Evolutionary conservation across 1,139 yeast genomes (phyloP).

Genomic region (Lodderomyces orthopsilosis): DNA sequence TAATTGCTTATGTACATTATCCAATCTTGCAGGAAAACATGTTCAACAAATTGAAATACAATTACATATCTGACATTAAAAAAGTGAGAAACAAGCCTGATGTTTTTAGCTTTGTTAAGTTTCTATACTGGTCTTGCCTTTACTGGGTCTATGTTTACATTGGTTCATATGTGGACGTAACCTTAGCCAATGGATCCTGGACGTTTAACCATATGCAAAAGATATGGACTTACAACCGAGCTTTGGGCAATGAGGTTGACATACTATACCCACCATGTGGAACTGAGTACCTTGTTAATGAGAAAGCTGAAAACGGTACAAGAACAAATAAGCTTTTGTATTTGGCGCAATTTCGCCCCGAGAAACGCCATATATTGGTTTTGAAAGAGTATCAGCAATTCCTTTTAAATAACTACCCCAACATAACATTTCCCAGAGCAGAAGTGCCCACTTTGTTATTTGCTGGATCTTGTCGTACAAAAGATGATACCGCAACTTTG

Average conservation of each 20-base stretch:
- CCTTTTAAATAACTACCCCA: slow-evolving; percentile 19
- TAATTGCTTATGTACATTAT: slow-evolving; percentile 86
- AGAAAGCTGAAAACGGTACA: slow-evolving; percentile 10
- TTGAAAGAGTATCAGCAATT: slow-evolving; percentile 61
- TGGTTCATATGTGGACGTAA: slow-evolving; percentile 65
- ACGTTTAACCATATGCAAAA: slow-evolving; percentile 67
- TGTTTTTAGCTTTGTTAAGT: slow-evolving; percentile 41
- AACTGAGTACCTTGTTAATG: slow-evolving; percentile 41
- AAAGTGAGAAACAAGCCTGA: slow-evolving; percentile 18
- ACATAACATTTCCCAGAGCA: slow-evolving; percentile 12
- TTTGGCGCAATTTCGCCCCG: slow-evolving; percentile 93
- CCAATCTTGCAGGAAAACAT: slow-evolving; percentile 89
- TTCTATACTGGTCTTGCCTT: slow-evolving; percentile 67
- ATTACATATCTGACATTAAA: slow-evolving; percentile 18
- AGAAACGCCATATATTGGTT: slow-evolving; percentile 80
- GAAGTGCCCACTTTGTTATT: slow-evolving; percentile 57
- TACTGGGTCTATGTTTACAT: slow-evolving; percentile 61
- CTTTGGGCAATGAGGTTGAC: slow-evolving; percentile 25
- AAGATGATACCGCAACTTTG: slow-evolving; percentile 63
- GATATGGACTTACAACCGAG: slow-evolving; percentile 52
- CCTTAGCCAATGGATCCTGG: slow-evolving; percentile 89
- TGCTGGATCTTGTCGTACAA: slow-evolving; percentile 81
- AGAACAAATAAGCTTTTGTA: slow-evolving; percentile 65
- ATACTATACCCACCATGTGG: slow-evolving; percentile 88
- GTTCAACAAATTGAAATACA: slow-evolving; percentile 56